Percentiles rank a stretch among this genome's conserved stretches.
Conservation (phyloP, 2,329 filamentous ascomycete species). For the Orbilia blumenaviensis region DNA sequence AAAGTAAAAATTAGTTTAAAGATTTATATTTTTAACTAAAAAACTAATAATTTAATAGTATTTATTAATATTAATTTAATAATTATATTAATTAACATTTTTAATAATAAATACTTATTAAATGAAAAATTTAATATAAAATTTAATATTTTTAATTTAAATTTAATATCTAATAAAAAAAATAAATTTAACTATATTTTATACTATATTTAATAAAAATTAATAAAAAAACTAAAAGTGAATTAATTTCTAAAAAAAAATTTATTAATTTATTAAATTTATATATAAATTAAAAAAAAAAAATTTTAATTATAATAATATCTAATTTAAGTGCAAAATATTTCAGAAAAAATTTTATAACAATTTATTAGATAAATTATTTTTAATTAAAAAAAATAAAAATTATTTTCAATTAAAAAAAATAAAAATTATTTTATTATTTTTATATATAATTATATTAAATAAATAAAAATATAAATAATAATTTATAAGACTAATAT, state of each 20-base stretch:
- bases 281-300: slow-evolving; percentile 6
- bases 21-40: no score
- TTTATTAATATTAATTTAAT: no score
- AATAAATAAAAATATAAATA: background rate
- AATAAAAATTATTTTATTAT: background rate
- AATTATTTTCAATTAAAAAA: no score
- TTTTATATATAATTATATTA: background rate
- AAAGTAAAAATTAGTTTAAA: no score
- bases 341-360: background rate
- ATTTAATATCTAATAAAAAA: no score
- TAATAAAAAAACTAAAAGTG: no score
- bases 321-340: background rate
- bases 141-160: no score
- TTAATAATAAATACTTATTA: no score
- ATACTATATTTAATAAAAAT: no score
- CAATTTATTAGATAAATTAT: background rate
- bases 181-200: background rate
- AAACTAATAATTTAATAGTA: no score
- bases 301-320: background rate
- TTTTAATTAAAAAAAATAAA: slow-evolving; percentile 5
- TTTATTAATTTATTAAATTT: background rate
- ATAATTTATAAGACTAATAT: background rate
- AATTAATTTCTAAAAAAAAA: background rate
- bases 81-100: no score
- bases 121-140: no score